Base-by-base conservation (phyloP, 495 filamentous ascomycete species). In the Xylaria intraflava region DNA sequence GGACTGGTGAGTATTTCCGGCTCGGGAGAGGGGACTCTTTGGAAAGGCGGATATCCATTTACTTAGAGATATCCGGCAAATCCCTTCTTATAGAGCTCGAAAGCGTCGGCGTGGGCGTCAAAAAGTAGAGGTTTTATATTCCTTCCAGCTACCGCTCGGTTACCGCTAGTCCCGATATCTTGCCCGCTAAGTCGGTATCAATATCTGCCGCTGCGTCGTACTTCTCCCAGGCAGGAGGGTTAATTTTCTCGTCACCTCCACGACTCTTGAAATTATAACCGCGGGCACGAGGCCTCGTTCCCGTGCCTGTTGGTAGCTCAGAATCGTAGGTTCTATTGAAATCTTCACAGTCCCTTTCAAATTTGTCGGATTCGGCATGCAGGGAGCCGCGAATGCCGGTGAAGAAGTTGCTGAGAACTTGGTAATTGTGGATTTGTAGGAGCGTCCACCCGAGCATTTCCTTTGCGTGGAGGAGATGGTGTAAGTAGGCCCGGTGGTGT, bases 401-500 rank as follows among this genome's bases (percentile, higher is more conserved):
- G 65, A 97, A 96, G 74, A 98, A 97, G 0, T 62, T 38, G 46
- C 83, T 76, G 42, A 95, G 65, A 2, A 87, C 69, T 26, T 83
- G 75, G 59, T 88, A 79, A 65, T 98, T 98, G 69, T 98, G 93
- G 11, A 95, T 76, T 65, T 96, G 91, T 23, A 98, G 72, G 12
- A 98, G 76, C 2, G 88, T 86, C 93, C 93, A 98, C 22, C 82
- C 92, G 2, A 95, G 83, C 94, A 98, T 96, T 67, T 98, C 93
- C 59, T 90, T 91, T 0, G 93, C 89, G 14, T 74, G 66, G 3
- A 98, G 78, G 5, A 98, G 78, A 64, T 98, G 94, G 53, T 89
- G 84, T 29, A 97, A 58, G 69, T 86, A 97, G 1, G 94, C 92
- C 6, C 82, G 73, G 68, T 95, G 89, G 67, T 98, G 94, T 11